Evolutionary conservation across 306 rosid species (phyloP).

Genomic region (Prosopis cineraria): DNA sequence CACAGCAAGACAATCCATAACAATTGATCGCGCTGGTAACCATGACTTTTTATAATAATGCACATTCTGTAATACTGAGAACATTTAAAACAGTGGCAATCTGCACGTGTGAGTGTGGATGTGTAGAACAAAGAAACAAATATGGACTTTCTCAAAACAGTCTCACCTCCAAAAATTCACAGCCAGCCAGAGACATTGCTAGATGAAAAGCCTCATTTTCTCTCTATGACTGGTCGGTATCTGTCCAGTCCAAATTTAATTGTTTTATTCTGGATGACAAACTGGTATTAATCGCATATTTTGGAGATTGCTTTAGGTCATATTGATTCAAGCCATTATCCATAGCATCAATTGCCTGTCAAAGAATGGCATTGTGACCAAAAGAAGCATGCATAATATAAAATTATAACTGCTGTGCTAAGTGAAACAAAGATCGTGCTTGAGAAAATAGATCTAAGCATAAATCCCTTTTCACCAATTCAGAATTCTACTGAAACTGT

Average conservation of each 20-base stretch:
- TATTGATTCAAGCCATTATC: conserved; percentile 65
- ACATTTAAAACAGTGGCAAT: neutral
- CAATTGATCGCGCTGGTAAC: conserved; percentile 57
- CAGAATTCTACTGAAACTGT: neutral
- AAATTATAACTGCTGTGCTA: neutral
- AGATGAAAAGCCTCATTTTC: conserved; percentile 56
- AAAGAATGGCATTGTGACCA: neutral
- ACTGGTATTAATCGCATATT: conserved; percentile 47
- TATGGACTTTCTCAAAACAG: neutral
- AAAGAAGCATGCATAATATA: neutral
- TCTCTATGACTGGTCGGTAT: conserved; percentile 46
- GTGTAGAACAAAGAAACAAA: conserved; percentile 4
- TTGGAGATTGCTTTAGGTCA: conserved; percentile 47
- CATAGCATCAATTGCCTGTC: conserved; percentile 56
- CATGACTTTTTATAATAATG: conserved; percentile 52
- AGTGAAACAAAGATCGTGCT: neutral
- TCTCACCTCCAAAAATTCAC: conserved; percentile 57
- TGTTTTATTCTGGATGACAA: conserved; percentile 50
- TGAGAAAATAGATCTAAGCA: neutral
- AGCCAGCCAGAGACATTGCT: conserved; percentile 59
- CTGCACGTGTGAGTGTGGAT: neutral
- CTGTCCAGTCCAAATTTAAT: conserved; percentile 53
- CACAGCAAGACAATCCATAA: conserved; percentile 54
- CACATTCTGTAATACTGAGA: conserved; percentile 41
- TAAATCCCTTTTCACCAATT: neutral